Evolutionary conservation across 139 green algal species (phyloP).

Genomic region (Coelastrella sp.): DNA sequence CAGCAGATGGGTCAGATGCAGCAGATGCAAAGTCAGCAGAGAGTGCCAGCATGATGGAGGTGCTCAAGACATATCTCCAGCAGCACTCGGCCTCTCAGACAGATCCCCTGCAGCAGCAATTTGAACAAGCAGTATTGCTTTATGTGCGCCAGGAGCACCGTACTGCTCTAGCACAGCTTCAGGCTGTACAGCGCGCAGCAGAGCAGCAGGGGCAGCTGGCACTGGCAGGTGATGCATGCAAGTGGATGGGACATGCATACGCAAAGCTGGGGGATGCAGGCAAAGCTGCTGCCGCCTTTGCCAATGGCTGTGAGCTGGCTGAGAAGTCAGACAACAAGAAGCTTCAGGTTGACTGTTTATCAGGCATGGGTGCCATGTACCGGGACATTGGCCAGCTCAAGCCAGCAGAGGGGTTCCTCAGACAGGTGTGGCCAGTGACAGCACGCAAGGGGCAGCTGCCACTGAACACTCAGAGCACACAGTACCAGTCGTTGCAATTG

Average conservation of each 20-base stretch:
- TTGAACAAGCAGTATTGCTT: slow-evolving; percentile 58
- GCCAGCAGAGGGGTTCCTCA: slow-evolving; percentile 39
- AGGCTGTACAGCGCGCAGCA: slow-evolving; percentile 48
- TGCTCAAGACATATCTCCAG: slow-evolving; percentile 44
- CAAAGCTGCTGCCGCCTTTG: slow-evolving; percentile 49
- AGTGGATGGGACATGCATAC: slow-evolving; percentile 59
- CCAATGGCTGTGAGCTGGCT: slow-evolving; percentile 48
- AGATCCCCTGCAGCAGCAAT: slow-evolving; percentile 47
- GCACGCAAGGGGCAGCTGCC: not conserved
- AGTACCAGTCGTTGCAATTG: not conserved
- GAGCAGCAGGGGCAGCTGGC: slow-evolving; percentile 13
- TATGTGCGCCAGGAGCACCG: slow-evolving; percentile 56
- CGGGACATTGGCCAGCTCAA: slow-evolving; percentile 23
- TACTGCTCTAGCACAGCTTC: slow-evolving; percentile 40
- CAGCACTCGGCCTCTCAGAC: slow-evolving; percentile 20
- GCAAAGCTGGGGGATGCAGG: slow-evolving; percentile 36
- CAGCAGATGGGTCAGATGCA: not conserved
- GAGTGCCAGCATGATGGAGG: slow-evolving; percentile 38
- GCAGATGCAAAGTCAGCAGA: slow-evolving; percentile 25
- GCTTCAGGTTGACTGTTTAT: slow-evolving; percentile 59
- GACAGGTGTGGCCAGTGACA: slow-evolving; percentile 13
- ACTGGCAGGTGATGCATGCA: slow-evolving; percentile 54
- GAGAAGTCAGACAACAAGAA: slow-evolving; percentile 23
- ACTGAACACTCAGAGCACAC: not conserved
- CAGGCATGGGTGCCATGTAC: slow-evolving; percentile 55